These are phyloP conservation scores for Cardamine chenopodiifolia DNA, from an alignment of 345 rosid species.

Conservation along the genomic window DNA sequence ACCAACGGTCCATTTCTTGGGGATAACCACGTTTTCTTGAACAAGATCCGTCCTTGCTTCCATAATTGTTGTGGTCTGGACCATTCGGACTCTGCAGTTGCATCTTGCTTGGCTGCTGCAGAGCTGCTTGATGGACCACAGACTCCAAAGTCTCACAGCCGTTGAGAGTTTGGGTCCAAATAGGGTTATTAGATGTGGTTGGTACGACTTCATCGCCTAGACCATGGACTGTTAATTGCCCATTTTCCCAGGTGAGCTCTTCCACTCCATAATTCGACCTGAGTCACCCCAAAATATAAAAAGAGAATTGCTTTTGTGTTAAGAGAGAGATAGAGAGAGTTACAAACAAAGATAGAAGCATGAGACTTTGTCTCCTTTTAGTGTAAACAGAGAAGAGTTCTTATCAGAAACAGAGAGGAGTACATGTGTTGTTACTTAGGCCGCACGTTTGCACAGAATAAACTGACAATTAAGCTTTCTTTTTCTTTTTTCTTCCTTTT, in stretches of 20 bases:
- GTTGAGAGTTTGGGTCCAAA: conserved; percentile 43
- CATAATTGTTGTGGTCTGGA: conserved; percentile 9
- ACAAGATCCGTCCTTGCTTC: conserved; percentile 34
- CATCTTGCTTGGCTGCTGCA: conserved; percentile 33
- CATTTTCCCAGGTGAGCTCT: conserved; percentile 62
- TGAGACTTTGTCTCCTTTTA: conserved; percentile 26
- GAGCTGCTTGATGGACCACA: conserved; percentile 56
- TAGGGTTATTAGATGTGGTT: conserved; percentile 35
- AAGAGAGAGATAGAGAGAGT: not conserved
- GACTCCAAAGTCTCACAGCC: conserved; percentile 54
- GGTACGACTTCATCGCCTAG: conserved; percentile 41
- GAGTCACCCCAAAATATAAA: conserved; percentile 6
- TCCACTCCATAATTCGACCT: conserved; percentile 55
- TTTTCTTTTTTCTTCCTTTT: not conserved
- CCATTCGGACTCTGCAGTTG: conserved; percentile 17
- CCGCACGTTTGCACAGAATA: conserved; percentile 43
- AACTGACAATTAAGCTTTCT: conserved; percentile 30
- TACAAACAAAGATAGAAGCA: not conserved
- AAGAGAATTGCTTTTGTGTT: too few species aligned
- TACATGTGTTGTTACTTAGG: conserved; percentile 44
- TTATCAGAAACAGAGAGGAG: conserved; percentile 32
- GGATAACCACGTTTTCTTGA: conserved; percentile 41
- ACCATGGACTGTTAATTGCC: conserved; percentile 54
- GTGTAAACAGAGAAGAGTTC: conserved; percentile 30
- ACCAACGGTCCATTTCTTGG: conserved; percentile 32